Evolutionary conservation across 148 eudicot genomes (phyloP).

Genomic region (Chenopodium album): DNA sequence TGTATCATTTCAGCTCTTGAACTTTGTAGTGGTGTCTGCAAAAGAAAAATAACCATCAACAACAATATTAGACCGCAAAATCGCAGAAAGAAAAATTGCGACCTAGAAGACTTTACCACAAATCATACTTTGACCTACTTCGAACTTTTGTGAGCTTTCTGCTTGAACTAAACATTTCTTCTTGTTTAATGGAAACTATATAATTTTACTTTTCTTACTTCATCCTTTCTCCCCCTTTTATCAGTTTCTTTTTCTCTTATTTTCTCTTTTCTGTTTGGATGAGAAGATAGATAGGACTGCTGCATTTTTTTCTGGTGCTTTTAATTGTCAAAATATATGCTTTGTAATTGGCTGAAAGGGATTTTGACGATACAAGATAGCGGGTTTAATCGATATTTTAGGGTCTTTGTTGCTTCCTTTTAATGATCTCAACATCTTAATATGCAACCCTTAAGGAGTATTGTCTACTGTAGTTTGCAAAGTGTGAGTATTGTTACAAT

Average conservation of each 20-base stretch:
- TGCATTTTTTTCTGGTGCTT: neutral
- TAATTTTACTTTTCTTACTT: neutral
- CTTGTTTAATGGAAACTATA: neutral
- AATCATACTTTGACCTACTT: neutral
- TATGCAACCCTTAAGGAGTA: neutral
- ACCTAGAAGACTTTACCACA: neutral
- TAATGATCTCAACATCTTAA: neutral
- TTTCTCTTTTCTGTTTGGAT: neutral
- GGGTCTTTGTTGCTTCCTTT: no score
- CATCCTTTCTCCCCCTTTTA: neutral
- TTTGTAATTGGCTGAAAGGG: neutral
- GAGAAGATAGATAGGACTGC: neutral
- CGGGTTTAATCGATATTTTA: neutral
- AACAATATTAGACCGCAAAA: neutral
- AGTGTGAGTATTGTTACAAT: neutral
- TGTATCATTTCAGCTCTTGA: neutral
- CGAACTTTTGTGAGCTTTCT: neutral
- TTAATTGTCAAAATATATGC: neutral
- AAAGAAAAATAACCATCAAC: no score
- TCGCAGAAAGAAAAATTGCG: neutral
- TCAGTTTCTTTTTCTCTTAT: neutral
- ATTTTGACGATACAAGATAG: neutral
- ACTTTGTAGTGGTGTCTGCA: neutral
- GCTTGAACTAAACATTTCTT: neutral
- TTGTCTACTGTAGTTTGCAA: neutral